phyloP scores from a whole-genome alignment of 2,329 filamentous ascomycete species.

The Cordyceps farinosa region DNA sequence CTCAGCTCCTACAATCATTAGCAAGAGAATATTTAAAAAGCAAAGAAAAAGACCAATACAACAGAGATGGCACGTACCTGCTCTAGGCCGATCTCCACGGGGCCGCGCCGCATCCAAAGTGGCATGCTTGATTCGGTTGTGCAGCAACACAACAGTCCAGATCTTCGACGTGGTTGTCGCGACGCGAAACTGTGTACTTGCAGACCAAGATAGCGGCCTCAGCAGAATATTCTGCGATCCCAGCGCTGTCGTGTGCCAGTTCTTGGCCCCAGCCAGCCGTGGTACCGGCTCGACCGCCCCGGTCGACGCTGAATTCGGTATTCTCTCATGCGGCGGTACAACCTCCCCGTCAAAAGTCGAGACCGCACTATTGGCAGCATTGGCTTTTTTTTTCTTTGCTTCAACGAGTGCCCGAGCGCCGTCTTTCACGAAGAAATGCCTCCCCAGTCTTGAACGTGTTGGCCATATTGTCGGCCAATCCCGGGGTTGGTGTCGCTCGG shows the following conservation, averaged over 20 bases:
- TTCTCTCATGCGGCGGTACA: no score
- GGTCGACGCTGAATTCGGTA: no score
- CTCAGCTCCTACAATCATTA: background rate
- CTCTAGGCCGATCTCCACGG: background rate
- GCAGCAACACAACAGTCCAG: background rate
- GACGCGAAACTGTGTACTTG: background rate
- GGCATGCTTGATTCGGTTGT: background rate
- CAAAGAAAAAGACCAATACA: background rate
- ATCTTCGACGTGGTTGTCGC: background rate
- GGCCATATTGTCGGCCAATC: no score
- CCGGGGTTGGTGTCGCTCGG: no score
- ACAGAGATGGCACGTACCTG: background rate
- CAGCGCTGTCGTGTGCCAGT: background rate
- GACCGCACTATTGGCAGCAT: no score
- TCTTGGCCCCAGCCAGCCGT: background rate
- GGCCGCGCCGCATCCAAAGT: background rate
- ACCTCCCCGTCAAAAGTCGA: no score
- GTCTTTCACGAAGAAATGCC: no score
- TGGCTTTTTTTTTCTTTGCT: no score
- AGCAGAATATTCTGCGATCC: background rate
- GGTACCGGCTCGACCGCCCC: background rate
- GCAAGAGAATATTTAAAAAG: background rate
- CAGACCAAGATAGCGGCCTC: background rate
- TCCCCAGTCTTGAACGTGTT: no score
- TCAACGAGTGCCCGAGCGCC: no score